Conservation (phyloP, 148 eudicot genomes). For the Chenopodium formosanum region DNA sequence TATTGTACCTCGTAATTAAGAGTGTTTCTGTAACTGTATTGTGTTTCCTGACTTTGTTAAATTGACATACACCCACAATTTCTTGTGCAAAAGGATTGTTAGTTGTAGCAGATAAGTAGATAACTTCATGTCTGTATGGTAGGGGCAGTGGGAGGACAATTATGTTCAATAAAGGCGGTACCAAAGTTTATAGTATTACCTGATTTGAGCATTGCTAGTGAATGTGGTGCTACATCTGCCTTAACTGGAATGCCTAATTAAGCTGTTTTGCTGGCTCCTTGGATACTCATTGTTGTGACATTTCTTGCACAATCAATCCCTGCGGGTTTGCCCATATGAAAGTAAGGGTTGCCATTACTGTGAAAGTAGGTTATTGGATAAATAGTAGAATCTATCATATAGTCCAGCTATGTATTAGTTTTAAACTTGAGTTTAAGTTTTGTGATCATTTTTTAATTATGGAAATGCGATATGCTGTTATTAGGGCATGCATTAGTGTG, state of each 20-base stretch:
- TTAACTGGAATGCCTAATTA: neutral
- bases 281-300: too few species aligned
- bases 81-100: neutral
- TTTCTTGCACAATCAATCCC: too few species aligned
- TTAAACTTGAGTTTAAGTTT: too few species aligned
- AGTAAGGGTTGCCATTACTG: too few species aligned
- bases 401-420: too few species aligned
- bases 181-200: neutral
- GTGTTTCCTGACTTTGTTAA: neutral
- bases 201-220: neutral
- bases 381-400: too few species aligned
- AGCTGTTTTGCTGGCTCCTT: neutral
- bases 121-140: neutral
- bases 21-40: neutral
- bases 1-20: neutral
- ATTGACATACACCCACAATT: neutral
- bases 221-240: neutral
- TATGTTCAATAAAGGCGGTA: neutral
- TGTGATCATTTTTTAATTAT: too few species aligned
- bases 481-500: too few species aligned
- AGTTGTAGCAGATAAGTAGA: neutral
- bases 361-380: too few species aligned
- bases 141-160: neutral
- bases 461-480: too few species aligned
- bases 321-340: too few species aligned